These are phyloP conservation scores for Agrocybe pediades DNA, from an alignment of 768 basidiomycete genomes.

Conservation along the genomic window DNA sequence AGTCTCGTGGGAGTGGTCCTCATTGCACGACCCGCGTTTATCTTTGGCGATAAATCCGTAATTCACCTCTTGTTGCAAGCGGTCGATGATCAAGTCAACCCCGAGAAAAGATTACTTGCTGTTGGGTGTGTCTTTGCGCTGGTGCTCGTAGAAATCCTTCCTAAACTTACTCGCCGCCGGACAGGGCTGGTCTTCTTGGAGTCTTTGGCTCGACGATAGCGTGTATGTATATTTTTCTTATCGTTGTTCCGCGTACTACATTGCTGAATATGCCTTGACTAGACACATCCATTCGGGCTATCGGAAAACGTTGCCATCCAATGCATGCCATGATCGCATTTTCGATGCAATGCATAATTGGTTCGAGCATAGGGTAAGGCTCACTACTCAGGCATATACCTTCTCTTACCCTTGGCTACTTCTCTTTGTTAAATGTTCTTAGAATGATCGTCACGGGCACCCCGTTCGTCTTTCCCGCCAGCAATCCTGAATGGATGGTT, in stretches of 20 bases:
- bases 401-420: neutral
- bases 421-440: neutral
- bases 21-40: constrained; percentile 73
- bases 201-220: constrained; percentile 69
- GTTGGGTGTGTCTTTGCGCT: constrained; percentile 6
- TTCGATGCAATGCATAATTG: constrained; percentile 52
- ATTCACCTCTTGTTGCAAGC: constrained; percentile 3
- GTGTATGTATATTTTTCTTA: constrained; percentile 43
- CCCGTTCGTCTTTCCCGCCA: constrained; percentile 45
- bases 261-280: no score
- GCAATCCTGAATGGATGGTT: constrained; percentile 38
- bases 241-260: neutral
- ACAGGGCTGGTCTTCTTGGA: constrained; percentile 59
- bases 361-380: constrained; percentile 36
- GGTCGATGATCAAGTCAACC: constrained; percentile 21
- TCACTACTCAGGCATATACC: no score
- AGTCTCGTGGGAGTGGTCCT: constrained; percentile 78
- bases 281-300: constrained; percentile 53
- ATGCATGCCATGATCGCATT: constrained; percentile 72
- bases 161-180: neutral
- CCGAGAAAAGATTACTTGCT: constrained; percentile 51
- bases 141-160: no score
- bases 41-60: constrained; percentile 55
- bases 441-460: constrained; percentile 46
- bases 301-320: constrained; percentile 74